These are phyloP conservation scores for Phytophthora meadii DNA, from an alignment of 352 stramenopile genomes.

Conservation along the genomic window DNA sequence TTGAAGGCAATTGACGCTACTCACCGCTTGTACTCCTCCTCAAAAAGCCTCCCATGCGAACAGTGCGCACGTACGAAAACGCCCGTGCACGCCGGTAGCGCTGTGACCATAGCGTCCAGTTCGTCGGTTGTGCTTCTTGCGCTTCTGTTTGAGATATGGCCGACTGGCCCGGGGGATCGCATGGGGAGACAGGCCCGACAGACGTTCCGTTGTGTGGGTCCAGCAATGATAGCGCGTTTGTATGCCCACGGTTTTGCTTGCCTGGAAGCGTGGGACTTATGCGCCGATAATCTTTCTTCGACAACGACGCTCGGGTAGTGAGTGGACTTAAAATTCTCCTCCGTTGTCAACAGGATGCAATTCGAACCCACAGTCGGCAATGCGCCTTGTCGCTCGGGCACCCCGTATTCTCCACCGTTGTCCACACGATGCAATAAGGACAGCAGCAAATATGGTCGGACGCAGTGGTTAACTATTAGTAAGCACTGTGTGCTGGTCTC, in stretches of 20 bases:
- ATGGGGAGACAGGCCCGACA: slow-evolving; percentile 17
- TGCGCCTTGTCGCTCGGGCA: too few relatives aligned
- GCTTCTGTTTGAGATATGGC: slow-evolving; percentile 17
- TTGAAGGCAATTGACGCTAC: background rate
- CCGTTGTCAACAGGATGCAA: too few relatives aligned
- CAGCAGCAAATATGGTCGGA: too few relatives aligned
- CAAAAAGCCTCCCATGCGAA: slow-evolving; percentile 52
- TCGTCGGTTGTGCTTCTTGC: background rate
- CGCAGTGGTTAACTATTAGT: too few relatives aligned
- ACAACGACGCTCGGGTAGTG: too few relatives aligned
- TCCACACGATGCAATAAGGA: too few relatives aligned
- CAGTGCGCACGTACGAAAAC: slow-evolving; percentile 52
- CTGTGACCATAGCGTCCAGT: slow-evolving; percentile 10
- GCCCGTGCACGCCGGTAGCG: slow-evolving; percentile 40
- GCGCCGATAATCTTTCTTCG: too few relatives aligned
- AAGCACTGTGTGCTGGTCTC: too few relatives aligned
- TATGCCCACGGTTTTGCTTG: slow-evolving; percentile 1
- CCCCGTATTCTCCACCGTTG: too few relatives aligned
- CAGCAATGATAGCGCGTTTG: slow-evolving; percentile 9
- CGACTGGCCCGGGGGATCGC: slow-evolving; percentile 1
- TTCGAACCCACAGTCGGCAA: too few relatives aligned
- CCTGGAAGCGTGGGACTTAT: slow-evolving; percentile 19
- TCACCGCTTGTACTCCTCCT: slow-evolving; percentile 71
- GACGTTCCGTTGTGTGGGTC: slow-evolving; percentile 24
- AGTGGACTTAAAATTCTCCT: too few relatives aligned